These are phyloP conservation scores for Pythium pyrilobum DNA, from an alignment of 352 stramenopile species.

Conservation along the genomic window DNA sequence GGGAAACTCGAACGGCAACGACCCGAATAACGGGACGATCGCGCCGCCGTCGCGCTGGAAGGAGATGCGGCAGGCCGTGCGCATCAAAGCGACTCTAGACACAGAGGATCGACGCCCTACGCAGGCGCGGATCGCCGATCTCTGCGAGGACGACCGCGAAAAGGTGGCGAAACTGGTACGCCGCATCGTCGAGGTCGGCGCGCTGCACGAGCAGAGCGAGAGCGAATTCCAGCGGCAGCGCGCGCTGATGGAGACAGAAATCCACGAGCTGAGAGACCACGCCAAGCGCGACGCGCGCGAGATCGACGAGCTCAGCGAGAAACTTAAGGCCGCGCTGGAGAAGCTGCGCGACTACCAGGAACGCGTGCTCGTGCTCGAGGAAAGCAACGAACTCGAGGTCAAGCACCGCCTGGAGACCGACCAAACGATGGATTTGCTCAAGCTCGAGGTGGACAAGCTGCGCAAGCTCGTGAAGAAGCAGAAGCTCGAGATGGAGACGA, in stretches of 20 bases:
- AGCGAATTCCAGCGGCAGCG: slow-evolving; percentile 39
- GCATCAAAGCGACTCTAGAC: slow-evolving; percentile 47
- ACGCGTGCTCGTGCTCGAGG: slow-evolving; percentile 49
- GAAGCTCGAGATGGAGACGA: slow-evolving; percentile 35
- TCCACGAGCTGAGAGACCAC: slow-evolving; percentile 43
- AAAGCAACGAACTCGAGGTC: slow-evolving; percentile 51
- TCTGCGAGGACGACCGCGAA: slow-evolving; percentile 69
- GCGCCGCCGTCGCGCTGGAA: slow-evolving; percentile 49
- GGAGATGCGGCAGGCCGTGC: slow-evolving; percentile 59
- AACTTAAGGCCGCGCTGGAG: slow-evolving; percentile 34
- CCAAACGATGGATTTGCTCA: slow-evolving; percentile 65
- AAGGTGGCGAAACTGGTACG: slow-evolving; percentile 78
- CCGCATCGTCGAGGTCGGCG: slow-evolving; percentile 63
- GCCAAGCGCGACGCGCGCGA: slow-evolving; percentile 37
- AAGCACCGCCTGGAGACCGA: slow-evolving; percentile 46
- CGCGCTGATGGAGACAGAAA: slow-evolving; percentile 33
- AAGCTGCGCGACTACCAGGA: slow-evolving; percentile 50
- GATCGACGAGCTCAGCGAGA: slow-evolving; percentile 45
- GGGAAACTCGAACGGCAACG: not conserved
- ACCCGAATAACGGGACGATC: not conserved
- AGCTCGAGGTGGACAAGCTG: slow-evolving; percentile 65
- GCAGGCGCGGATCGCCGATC: slow-evolving; percentile 52
- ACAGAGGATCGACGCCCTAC: slow-evolving; percentile 8
- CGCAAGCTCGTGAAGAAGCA: slow-evolving; percentile 45
- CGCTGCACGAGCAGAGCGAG: slow-evolving; percentile 55